Evolutionary conservation across 495 filamentous ascomycete genomes (phyloP).

Genomic region (Cercophora sp.): DNA sequence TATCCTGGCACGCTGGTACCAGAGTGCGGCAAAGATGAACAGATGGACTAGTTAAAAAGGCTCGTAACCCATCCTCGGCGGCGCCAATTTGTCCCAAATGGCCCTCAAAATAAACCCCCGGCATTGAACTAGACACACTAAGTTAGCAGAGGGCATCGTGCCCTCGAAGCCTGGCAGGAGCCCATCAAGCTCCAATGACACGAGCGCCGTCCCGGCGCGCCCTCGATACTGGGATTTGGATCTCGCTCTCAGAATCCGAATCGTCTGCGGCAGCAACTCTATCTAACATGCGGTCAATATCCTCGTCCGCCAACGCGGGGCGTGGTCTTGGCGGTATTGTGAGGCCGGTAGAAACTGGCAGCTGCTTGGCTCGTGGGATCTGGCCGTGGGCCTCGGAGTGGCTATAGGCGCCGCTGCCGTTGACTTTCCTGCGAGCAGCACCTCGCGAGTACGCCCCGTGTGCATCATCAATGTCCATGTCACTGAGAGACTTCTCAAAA

Average conservation of each 20-base stretch:
- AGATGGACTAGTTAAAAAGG: too few species aligned
- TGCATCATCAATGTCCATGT: constrained; percentile 43
- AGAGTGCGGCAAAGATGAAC: too few species aligned
- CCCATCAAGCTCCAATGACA: constrained; percentile 29
- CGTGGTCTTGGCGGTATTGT: constrained; percentile 32
- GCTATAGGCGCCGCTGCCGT: constrained; percentile 23
- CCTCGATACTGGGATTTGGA: constrained; percentile 34
- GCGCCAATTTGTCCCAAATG: too few species aligned
- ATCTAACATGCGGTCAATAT: constrained; percentile 48
- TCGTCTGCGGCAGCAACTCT: constrained; percentile 37
- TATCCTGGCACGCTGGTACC: too few species aligned
- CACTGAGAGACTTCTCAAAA: constrained; percentile 42
- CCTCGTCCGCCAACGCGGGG: constrained; percentile 35
- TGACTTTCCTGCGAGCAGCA: constrained; percentile 38
- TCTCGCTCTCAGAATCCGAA: constrained; percentile 48
- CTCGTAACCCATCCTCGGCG: too few species aligned
- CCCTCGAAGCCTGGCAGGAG: too few species aligned
- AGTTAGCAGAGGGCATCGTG: too few species aligned
- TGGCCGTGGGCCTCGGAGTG: constrained; percentile 13
- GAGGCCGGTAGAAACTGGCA: constrained; percentile 40
- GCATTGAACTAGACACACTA: too few species aligned
- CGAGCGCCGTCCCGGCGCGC: constrained; percentile 28
- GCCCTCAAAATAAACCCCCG: too few species aligned
- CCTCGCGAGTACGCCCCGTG: constrained; percentile 34
- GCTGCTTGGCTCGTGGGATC: constrained; percentile 22